phyloP scores from a whole-genome alignment of 345 rosid species.

The Camelina laxa region DNA sequence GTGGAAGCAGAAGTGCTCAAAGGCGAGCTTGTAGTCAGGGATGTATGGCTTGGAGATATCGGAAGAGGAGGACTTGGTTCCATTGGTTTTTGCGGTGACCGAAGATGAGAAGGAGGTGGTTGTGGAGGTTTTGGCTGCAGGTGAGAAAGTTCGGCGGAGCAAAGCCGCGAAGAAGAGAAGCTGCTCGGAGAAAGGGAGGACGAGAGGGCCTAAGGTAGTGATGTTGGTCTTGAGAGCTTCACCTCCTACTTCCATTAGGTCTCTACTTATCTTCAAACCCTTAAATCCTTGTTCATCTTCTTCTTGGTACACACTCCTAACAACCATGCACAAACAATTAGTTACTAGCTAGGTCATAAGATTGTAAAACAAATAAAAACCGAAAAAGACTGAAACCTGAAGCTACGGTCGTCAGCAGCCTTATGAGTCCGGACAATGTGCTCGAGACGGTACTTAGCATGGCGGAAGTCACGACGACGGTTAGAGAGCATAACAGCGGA shows the following conservation, averaged over 20 bases:
- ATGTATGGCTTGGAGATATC: conserved; percentile 73
- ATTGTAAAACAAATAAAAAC: background rate
- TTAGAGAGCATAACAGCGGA: conserved; percentile 84
- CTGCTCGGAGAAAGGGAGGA: conserved; percentile 94
- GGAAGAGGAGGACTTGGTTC: conserved; percentile 29
- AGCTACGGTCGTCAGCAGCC: conserved; percentile 93
- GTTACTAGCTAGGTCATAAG: background rate
- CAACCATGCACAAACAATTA: conserved; percentile 7
- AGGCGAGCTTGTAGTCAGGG: conserved; percentile 94
- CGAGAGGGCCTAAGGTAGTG: conserved; percentile 92
- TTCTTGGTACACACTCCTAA: conserved; percentile 82
- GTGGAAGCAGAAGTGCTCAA: conserved; percentile 91
- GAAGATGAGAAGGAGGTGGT: background rate
- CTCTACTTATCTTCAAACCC: conserved; percentile 82
- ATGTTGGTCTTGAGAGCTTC: conserved; percentile 95
- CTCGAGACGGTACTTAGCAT: conserved; percentile 87
- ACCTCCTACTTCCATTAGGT: conserved; percentile 84
- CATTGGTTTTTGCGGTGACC: conserved; percentile 10
- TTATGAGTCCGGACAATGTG: conserved; percentile 92
- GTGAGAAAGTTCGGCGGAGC: conserved; percentile 49
- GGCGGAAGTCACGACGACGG: conserved; percentile 68
- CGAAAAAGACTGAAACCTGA: conserved; percentile 56
- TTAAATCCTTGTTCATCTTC: conserved; percentile 80
- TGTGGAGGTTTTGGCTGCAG: conserved; percentile 28
- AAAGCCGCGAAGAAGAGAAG: conserved; percentile 76